Conservation (phyloP, 441 rosid species). For the Erodium moschatum region DNA sequence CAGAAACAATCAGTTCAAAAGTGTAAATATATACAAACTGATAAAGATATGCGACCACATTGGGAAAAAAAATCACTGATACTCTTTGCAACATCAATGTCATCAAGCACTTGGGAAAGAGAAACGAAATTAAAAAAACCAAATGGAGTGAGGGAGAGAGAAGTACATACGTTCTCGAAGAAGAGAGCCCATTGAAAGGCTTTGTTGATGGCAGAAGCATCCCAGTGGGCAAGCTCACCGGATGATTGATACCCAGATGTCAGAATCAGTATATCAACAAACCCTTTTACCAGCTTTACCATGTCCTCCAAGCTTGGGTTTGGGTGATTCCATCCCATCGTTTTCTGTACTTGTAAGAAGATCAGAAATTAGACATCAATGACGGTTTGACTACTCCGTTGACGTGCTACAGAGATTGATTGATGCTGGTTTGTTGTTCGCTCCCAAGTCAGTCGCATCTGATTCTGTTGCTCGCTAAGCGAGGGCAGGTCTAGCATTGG, state of each 20-base stretch:
- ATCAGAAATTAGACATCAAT: not conserved
- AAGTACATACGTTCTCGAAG: slow-evolving; percentile 49
- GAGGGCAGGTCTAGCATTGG: no score
- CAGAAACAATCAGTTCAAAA: not conserved
- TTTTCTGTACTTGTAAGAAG: not conserved
- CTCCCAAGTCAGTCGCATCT: not conserved
- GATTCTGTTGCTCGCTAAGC: not conserved
- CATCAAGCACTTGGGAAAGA: not conserved
- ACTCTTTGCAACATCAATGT: not conserved
- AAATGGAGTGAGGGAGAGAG: slow-evolving; percentile 9
- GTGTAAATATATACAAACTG: not conserved
- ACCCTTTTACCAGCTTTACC: slow-evolving; percentile 56
- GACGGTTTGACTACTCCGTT: not conserved
- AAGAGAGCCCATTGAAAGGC: slow-evolving; percentile 75
- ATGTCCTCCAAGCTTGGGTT: slow-evolving; percentile 47
- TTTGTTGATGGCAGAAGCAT: slow-evolving; percentile 43
- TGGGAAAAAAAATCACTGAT: not conserved
- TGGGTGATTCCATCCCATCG: slow-evolving; percentile 67
- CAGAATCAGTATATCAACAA: slow-evolving; percentile 58
- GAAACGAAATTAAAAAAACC: not conserved
- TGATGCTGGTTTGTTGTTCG: not conserved
- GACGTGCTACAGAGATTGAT: not conserved
- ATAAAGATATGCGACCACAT: not conserved
- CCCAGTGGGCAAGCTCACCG: slow-evolving; percentile 62
- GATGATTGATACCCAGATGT: slow-evolving; percentile 77